Percentiles rank a stretch among this genome's conserved stretches.
Conservation (phyloP, 441 rosid species). For the Viola pubescens region DNA sequence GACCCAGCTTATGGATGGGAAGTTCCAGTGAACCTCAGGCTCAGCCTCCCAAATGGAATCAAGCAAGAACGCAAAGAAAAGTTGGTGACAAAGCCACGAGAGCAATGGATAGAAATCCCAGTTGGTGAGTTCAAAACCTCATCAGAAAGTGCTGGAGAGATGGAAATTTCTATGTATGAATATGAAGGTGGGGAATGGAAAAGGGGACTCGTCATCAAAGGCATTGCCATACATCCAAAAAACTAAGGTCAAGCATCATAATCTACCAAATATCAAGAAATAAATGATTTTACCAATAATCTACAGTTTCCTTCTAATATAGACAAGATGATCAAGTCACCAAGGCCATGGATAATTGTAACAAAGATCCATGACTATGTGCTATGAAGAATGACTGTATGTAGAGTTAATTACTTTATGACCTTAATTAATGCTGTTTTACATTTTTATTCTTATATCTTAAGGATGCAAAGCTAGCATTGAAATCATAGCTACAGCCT, state of each 20-base stretch:
- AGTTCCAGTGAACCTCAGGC: constrained; percentile 39
- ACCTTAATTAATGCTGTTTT: neutral
- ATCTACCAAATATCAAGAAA: neutral
- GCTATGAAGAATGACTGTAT: neutral
- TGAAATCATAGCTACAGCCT: no score
- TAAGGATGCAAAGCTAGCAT: no score
- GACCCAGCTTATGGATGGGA: constrained; percentile 55
- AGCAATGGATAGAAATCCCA: constrained; percentile 49
- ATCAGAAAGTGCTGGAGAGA: constrained; percentile 31
- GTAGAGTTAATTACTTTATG: no score
- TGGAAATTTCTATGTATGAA: constrained; percentile 46
- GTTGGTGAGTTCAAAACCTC: constrained; percentile 40
- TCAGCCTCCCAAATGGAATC: constrained; percentile 40
- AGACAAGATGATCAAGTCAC: neutral
- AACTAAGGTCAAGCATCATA: constrained; percentile 1
- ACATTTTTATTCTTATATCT: no score
- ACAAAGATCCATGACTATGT: neutral
- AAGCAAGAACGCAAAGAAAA: constrained; percentile 30
- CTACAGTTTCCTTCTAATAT: neutral
- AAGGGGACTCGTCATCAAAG: constrained; percentile 54
- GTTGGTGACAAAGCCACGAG: constrained; percentile 29
- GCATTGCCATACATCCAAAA: constrained; percentile 45
- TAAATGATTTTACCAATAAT: neutral
- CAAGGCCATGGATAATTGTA: neutral
- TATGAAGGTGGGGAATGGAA: constrained; percentile 48